Base-by-base conservation (phyloP, 2,329 filamentous ascomycete species). In the Sclerotinia glacialis region DNA sequence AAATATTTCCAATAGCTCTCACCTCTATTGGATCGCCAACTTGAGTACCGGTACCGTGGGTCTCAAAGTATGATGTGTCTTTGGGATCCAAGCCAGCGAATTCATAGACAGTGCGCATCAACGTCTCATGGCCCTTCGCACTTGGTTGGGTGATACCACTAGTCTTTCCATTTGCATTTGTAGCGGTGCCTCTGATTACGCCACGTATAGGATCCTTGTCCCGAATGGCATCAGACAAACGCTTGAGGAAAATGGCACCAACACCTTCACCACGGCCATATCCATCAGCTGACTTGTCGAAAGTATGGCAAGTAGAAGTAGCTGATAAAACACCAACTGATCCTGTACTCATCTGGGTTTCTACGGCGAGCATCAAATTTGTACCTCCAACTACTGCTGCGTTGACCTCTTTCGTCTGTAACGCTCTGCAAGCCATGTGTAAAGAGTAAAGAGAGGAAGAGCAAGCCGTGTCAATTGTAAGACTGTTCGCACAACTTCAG, bases 381-480 rank as follows among this genome's bases (percentile, higher is more conserved):
- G 62, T 52, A 11, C 72, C 72, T 34, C 66, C 71, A 2, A 71
- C 72, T 28, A 75, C 26, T 0, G 83, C 72, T 23, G 65, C 52
- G 1, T 67, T 42, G 0, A 74, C 78, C 42, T 81, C 79, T 6
- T 78, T 78, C 1, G 76, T 72, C 1, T 79, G 78, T 5, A 84
- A 70, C 50, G 75, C 77, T 37, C 79, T 72, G 8, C 81, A 76
- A 0, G 79, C 81, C 40, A 77, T 73, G 68, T 82, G 80, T 0
- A 82, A 68, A 6, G 78, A 77, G 2, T 78, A 75, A 23, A 83
- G 61, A n/a, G 78, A 77, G 2, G 78, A 78, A 21, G 80, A 82
- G 72, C 80, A 83, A 31, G 78, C 81, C 26, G 80, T 82, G 60
- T 82, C 78, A 12, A 82, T 76, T 5, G 79, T 80, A 68, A 81